These are phyloP conservation scores for Amanita inopinata DNA, from an alignment of 768 basidiomycete genomes.

Conservation along the genomic window DNA sequence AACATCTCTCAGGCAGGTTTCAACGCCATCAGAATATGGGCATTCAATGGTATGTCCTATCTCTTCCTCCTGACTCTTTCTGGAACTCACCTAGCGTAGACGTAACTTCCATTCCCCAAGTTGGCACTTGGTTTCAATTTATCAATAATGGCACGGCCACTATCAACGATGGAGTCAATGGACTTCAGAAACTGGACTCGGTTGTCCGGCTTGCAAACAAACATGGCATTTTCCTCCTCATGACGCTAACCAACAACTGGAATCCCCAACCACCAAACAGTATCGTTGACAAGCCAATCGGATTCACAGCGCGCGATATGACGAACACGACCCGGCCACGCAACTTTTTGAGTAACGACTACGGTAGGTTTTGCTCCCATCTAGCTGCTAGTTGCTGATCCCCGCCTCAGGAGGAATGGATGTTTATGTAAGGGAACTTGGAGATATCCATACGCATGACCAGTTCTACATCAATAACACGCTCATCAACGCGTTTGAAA, in stretches of 20 bases:
- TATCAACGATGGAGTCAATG: constrained; percentile 52
- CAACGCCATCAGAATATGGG: constrained; percentile 59
- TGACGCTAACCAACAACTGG: constrained; percentile 58
- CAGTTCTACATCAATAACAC: constrained; percentile 47
- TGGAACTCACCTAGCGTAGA: constrained; percentile 22
- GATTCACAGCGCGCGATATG: constrained; percentile 20
- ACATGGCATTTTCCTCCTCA: constrained; percentile 40
- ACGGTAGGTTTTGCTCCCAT: constrained; percentile 28
- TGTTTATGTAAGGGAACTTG: constrained; percentile 45
- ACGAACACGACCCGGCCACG: constrained; percentile 29
- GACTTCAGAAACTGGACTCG: constrained; percentile 54
- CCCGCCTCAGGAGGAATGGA: constrained; percentile 52
- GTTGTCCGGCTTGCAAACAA: constrained; percentile 44
- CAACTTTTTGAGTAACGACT: constrained; percentile 53
- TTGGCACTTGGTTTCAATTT: constrained; percentile 58
- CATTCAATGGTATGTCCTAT: constrained; percentile 46
- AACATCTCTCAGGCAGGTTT: constrained; percentile 48
- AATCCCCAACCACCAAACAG: constrained; percentile 30
- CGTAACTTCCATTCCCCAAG: constrained; percentile 39
- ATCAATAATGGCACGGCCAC: constrained; percentile 41
- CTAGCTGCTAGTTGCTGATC: constrained; percentile 5
- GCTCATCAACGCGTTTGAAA: constrained; percentile 41
- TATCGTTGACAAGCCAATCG: constrained; percentile 13
- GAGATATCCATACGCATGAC: constrained; percentile 36
- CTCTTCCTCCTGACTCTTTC: constrained; percentile 1